Evolutionary conservation across 352 stramenopile species (phyloP), one percentile per base, ranked within the genome.

Genomic region (Globisporangium acanthophoron): DNA sequence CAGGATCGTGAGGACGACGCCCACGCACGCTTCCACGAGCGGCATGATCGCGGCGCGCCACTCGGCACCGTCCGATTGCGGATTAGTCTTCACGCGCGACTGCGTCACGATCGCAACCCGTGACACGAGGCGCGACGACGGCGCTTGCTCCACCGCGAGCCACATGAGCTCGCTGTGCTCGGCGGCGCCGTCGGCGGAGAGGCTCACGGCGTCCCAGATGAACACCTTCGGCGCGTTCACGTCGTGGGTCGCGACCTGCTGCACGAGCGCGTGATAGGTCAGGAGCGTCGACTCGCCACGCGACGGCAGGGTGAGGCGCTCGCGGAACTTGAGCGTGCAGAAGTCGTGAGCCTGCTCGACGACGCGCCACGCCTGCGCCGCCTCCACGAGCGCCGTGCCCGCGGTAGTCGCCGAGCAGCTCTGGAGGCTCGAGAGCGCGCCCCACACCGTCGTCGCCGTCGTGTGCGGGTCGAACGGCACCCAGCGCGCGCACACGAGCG

Each of bases 401-500:
- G 20, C 8, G 18, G n/a, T 6, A 20, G 21, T 12, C 44, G 18
- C 9, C 20, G n/a, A 5, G 24, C 44, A 49, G 44, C 12, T 16
- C 44, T 49, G 44, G 5, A 49, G 44, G n/a, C n/a, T 31, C n/a
- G 44, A 49, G 44, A 49, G 44, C 44, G 44, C n/a, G 20, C 20
- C 3, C 44, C 44, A 49, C 7, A 29, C 44, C 6, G 44, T 12
- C 44, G 44, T 24, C 8, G 44, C 21, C 44, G 44, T 49, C n/a
- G 9, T 29, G 44, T 49, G 44, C 44, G 44, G 8, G n/a, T 49
- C 44, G 44, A 49, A 49, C n/a, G 44, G 44, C 20, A 49, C 44
- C 44, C 44, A 49, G n/a, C 44, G 44, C 44, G 44, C 24, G 44
- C 44, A 49, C n/a, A 49, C 44, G 44, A 49, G 21, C 20, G 24